A percentile compares a stretch with the other conserved stretches of the same genome.
phyloP scores from a whole-genome alignment of 352 stramenopile species.

The Phytophthora cactorum region DNA sequence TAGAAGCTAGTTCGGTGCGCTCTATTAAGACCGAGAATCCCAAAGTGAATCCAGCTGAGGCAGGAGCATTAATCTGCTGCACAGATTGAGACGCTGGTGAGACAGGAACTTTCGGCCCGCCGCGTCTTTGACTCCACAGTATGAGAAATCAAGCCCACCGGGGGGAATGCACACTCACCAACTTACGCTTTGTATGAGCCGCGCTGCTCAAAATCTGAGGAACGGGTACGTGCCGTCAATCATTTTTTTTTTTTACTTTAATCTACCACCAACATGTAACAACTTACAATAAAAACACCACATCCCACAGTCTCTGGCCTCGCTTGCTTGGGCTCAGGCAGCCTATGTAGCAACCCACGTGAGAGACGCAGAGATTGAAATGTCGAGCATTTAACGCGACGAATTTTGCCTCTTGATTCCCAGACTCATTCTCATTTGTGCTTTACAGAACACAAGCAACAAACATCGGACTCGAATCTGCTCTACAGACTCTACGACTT shows the following conservation, averaged over 20 bases:
- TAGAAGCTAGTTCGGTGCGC: too few relatives aligned
- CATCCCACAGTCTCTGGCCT: conserved; percentile 24
- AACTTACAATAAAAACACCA: too few relatives aligned
- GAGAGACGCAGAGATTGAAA: conserved; percentile 20
- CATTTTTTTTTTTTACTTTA: conserved; percentile 25
- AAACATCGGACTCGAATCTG: conserved; percentile 17
- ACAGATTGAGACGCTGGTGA: conserved; percentile 20
- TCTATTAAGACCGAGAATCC: conserved; percentile 1
- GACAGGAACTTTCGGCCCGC: conserved; percentile 12
- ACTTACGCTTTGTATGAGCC: too few relatives aligned
- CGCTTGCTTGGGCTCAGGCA: conserved; percentile 28
- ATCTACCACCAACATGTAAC: neutral
- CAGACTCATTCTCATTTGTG: conserved; percentile 35
- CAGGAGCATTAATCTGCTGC: conserved; percentile 20
- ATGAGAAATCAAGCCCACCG: conserved; percentile 20
- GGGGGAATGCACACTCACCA: too few relatives aligned
- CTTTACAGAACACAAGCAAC: conserved; percentile 31
- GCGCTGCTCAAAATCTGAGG: neutral
- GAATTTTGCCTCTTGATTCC: conserved; percentile 7
- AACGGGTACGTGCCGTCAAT: conserved; percentile 28
- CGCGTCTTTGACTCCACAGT: conserved; percentile 20
- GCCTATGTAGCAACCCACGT: conserved; percentile 27
- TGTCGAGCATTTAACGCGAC: neutral
- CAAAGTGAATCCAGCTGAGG: conserved; percentile 19
- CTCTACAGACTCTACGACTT: too few relatives aligned